phyloP scores from a whole-genome alignment of 768 basidiomycete genomes.

The Zangia roseola region DNA sequence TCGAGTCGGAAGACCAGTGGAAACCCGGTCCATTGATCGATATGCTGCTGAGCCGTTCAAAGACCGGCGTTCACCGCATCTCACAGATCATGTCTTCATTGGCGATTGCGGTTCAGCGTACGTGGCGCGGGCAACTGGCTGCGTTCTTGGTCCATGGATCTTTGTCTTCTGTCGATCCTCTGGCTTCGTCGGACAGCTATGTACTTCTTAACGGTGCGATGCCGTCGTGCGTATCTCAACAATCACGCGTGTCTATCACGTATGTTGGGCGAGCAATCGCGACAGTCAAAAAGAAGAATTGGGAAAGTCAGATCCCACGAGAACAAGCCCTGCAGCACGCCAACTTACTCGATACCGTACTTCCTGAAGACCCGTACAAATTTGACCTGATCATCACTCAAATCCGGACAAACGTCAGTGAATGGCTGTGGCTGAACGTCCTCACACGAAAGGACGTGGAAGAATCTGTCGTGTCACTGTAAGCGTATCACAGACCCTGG shows the following conservation, averaged over 20 bases:
- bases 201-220: constrained; percentile 61
- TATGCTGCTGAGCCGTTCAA: constrained; percentile 65
- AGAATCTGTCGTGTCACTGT: constrained; percentile 78
- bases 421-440: constrained; percentile 93
- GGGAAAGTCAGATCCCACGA: constrained; percentile 75
- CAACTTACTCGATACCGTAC: constrained; percentile 57
- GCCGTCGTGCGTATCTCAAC: constrained; percentile 70
- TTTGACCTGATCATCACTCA: constrained; percentile 75
- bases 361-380: constrained; percentile 72
- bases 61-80: constrained; percentile 77
- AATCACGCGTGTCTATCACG: constrained; percentile 75
- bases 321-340: constrained; percentile 66
- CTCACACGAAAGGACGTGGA: constrained; percentile 44
- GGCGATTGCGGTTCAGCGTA: constrained; percentile 72
- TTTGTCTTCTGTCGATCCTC: constrained; percentile 57
- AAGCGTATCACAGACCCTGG: constrained; percentile 30
- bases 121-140: constrained; percentile 83
- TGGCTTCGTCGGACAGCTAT: constrained; percentile 57
- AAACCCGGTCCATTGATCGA: constrained; percentile 80
- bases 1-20: constrained; percentile 53
- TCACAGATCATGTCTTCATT: constrained; percentile 68
- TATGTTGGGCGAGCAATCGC: constrained; percentile 88
- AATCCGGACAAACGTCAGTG: constrained; percentile 79
- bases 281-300: constrained; percentile 76
- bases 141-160: constrained; percentile 82